A percentile compares a stretch with the other conserved stretches of the same genome.
phyloP scores from a whole-genome alignment of 2,329 filamentous ascomycete genomes.

The Aspergillus sp. region DNA sequence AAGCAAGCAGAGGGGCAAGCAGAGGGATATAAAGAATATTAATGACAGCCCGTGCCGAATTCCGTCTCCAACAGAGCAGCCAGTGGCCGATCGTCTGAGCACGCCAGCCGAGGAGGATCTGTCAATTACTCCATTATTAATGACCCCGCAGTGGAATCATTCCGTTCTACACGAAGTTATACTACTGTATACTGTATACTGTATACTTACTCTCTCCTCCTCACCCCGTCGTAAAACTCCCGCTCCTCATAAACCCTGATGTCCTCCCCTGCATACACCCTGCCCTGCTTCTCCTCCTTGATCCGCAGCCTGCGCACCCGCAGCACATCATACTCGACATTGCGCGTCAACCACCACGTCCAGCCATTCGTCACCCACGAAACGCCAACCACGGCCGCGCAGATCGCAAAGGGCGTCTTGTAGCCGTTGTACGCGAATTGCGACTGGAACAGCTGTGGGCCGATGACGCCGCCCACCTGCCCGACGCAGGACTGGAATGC shows the following conservation, averaged over 20 bases:
- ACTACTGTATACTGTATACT: too few relatives aligned
- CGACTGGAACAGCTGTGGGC: constrained; percentile 11
- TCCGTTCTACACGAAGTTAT: neutral
- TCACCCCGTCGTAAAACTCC: constrained; percentile 3
- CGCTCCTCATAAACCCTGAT: constrained; percentile 10
- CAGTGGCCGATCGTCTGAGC: neutral
- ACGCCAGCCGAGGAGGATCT: neutral
- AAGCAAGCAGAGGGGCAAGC: too few relatives aligned
- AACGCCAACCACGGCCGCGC: constrained; percentile 4
- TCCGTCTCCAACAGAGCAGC: neutral
- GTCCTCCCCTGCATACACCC: constrained; percentile 12
- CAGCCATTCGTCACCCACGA: constrained; percentile 11
- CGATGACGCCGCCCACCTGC: constrained; percentile 14
- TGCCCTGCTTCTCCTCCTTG: constrained; percentile 7
- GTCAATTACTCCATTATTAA: too few relatives aligned
- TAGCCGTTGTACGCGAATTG: constrained; percentile 13
- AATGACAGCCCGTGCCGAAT: neutral
- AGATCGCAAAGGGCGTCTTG: constrained; percentile 14
- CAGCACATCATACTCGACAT: constrained; percentile 7
- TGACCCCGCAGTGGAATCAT: neutral
- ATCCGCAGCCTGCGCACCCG: constrained; percentile 1
- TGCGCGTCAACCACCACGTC: constrained; percentile 14
- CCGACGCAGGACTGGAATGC: constrained; percentile 16
- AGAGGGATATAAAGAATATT: neutral
- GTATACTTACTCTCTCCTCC: neutral